These are phyloP conservation scores for Amanita pallidorosea DNA, from an alignment of 768 basidiomycete species.

Conservation along the genomic window DNA sequence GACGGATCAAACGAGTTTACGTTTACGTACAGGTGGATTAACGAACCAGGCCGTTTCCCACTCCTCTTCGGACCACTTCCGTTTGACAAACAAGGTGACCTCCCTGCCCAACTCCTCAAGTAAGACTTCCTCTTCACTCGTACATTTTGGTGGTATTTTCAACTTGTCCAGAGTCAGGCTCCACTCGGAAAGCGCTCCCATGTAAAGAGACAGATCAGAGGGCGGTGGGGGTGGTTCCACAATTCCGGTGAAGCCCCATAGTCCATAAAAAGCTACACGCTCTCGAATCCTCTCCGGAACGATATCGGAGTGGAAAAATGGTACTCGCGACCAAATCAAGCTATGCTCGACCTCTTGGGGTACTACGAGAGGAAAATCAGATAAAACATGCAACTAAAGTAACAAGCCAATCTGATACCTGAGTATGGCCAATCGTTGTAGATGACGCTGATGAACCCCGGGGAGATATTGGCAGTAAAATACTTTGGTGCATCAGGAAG, in stretches of 20 bases:
- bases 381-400: neutral
- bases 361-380: slow-evolving; percentile 24
- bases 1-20: neutral
- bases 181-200: slow-evolving; percentile 64
- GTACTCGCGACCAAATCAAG: slow-evolving; percentile 68
- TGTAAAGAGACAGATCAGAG: slow-evolving; percentile 41
- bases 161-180: slow-evolving; percentile 53
- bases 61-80: slow-evolving; percentile 55
- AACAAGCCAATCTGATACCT: slow-evolving; percentile 28
- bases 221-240: slow-evolving; percentile 46
- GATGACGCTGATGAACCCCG: slow-evolving; percentile 55
- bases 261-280: slow-evolving; percentile 62
- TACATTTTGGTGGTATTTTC: slow-evolving; percentile 38
- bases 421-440: slow-evolving; percentile 89
- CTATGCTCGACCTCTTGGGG: slow-evolving; percentile 66
- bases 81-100: slow-evolving; percentile 51
- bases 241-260: slow-evolving; percentile 74
- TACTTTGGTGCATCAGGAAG: slow-evolving; percentile 35
- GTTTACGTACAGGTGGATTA: slow-evolving; percentile 63
- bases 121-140: slow-evolving; percentile 39
- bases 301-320: slow-evolving; percentile 54
- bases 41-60: slow-evolving; percentile 94
- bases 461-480: slow-evolving; percentile 55
- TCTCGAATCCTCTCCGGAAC: slow-evolving; percentile 37
- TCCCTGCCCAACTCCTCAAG: slow-evolving; percentile 43